A percentile compares a stretch with the other conserved stretches of the same genome.
phyloP scores from a whole-genome alignment of 2,329 filamentous ascomycete genomes.

The Thermothelomyces thermophilus region DNA sequence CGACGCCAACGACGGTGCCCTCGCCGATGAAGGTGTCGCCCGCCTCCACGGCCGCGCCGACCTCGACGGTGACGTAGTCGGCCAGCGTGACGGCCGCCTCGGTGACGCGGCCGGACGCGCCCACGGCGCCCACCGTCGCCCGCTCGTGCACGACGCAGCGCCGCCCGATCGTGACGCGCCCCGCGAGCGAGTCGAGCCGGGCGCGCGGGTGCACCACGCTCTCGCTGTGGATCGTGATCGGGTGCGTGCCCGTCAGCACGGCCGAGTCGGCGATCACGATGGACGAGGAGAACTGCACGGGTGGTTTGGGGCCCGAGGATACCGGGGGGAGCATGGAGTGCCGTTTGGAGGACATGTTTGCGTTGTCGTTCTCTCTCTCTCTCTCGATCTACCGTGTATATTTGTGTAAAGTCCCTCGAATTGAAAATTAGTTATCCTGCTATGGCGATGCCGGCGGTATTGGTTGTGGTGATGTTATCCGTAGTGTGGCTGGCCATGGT shows the following conservation, averaged over 20 bases:
- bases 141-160: conserved; percentile 77
- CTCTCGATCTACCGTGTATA: not conserved
- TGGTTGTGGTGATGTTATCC: not conserved
- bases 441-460: not conserved
- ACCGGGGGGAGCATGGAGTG: conserved; percentile 50
- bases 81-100: conserved; percentile 49
- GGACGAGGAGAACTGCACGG: conserved; percentile 54
- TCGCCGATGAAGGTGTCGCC: conserved; percentile 57
- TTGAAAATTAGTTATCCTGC: not conserved
- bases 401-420: too few species aligned
- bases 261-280: conserved; percentile 58
- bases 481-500: not conserved
- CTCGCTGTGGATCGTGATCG: conserved; percentile 70
- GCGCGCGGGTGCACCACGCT: conserved; percentile 82
- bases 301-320: conserved; percentile 51
- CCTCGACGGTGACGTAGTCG: conserved; percentile 57
- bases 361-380: not conserved
- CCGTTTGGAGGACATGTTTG: conserved; percentile 45
- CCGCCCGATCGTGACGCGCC: conserved; percentile 73
- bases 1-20: conserved; percentile 54
- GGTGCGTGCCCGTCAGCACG: conserved; percentile 62
- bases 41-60: conserved; percentile 53
- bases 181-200: conserved; percentile 68
- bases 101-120: not conserved
- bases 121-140: conserved; percentile 45